Conservation (phyloP, 108 stramenopile species). For the Nitzschia palea region DNA sequence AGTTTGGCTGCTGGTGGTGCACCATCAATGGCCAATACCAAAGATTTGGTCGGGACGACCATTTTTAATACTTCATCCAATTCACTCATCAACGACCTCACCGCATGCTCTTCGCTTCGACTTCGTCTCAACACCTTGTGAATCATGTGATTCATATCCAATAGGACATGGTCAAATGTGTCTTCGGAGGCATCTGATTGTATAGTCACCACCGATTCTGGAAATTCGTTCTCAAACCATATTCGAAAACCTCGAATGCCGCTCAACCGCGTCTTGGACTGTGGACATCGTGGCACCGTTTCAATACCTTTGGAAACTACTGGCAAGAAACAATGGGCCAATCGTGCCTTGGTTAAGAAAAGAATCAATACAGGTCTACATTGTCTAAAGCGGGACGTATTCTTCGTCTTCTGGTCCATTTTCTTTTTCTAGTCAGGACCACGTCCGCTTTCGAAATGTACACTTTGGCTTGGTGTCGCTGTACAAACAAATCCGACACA, state of each 20-base stretch:
- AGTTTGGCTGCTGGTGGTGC: slow-evolving; percentile 82
- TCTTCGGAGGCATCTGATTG: slow-evolving; percentile 29
- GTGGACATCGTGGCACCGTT: too few species aligned
- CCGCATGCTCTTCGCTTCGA: slow-evolving; percentile 46
- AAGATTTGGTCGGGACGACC: slow-evolving; percentile 62
- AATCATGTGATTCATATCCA: slow-evolving; percentile 88
- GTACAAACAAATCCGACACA: too few species aligned
- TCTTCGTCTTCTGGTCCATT: too few species aligned
- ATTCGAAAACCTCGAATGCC: slow-evolving; percentile 83
- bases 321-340: too few species aligned
- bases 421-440: too few species aligned
- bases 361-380: too few species aligned
- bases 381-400: too few species aligned
- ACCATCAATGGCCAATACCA: slow-evolving; percentile 87
- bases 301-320: too few species aligned
- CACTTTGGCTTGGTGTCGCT: too few species aligned
- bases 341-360: too few species aligned
- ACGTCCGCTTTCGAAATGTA: too few species aligned
- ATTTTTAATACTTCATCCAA: slow-evolving; percentile 51
- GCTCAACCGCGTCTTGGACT: too few species aligned
- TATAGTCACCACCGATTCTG: slow-evolving; percentile 54
- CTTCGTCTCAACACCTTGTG: slow-evolving; percentile 57
- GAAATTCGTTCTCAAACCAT: slow-evolving; percentile 81
- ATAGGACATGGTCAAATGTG: slow-evolving; percentile 82
- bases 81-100: slow-evolving; percentile 60